These are phyloP conservation scores for Puccinellia tenuiflora DNA, from an alignment of 176 grass and related monocot species.

Conservation along the genomic window DNA sequence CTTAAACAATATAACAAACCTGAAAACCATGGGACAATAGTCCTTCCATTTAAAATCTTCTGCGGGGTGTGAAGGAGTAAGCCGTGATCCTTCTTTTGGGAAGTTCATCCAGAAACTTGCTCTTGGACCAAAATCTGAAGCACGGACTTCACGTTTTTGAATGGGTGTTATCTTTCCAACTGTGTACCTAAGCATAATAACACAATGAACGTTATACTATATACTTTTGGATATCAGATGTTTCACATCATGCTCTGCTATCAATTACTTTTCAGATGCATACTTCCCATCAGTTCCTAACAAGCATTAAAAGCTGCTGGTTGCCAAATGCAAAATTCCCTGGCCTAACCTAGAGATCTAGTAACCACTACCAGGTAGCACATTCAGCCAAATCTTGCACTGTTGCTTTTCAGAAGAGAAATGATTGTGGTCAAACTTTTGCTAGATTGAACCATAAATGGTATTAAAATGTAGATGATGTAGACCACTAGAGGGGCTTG, in stretches of 20 bases:
- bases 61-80: slow-evolving; percentile 80
- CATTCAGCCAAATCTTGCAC: background rate
- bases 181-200: slow-evolving; percentile 69
- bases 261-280: background rate
- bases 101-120: slow-evolving; percentile 99
- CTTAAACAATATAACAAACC: slow-evolving; percentile 37
- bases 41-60: slow-evolving; percentile 99
- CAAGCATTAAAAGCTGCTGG: background rate
- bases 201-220: background rate
- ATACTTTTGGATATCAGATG: background rate
- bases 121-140: slow-evolving; percentile 89
- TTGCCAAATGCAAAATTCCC: background rate
- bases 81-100: slow-evolving; percentile 80
- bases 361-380: background rate
- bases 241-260: background rate
- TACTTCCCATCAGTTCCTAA: background rate
- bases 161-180: slow-evolving; percentile 99
- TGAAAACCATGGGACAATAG: slow-evolving; percentile 99
- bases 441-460: background rate
- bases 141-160: slow-evolving; percentile 86
- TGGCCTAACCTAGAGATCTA: background rate
- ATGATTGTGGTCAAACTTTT: background rate
- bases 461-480: background rate
- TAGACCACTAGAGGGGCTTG: background rate
- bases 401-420: background rate